A percentile compares a stretch with the other conserved stretches of the same genome.
These are phyloP conservation scores for Paramecium bursaria DNA, from an alignment of 73 alveolate species.

Conservation along the genomic window DNA sequence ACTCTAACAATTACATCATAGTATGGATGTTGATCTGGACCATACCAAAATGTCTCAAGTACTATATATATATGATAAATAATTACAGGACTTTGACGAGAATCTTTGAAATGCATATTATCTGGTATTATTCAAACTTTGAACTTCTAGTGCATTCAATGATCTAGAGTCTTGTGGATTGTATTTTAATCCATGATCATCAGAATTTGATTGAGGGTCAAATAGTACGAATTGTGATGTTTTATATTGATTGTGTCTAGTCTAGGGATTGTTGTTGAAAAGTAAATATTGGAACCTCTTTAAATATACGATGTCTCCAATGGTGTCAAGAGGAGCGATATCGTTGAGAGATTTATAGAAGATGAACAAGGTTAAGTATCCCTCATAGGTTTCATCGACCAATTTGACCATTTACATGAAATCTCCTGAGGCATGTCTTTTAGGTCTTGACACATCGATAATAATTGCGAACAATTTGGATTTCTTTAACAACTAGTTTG, in stretches of 20 bases:
- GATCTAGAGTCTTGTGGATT: conserved; percentile 1
- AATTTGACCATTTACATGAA: conserved; percentile 4
- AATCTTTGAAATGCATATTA: not conserved
- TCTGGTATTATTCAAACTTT: not conserved
- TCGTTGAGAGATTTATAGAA: not conserved
- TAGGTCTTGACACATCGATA: not conserved
- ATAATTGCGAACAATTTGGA: not conserved
- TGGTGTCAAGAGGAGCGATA: not conserved
- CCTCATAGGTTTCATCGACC: conserved; percentile 9
- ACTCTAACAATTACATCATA: conserved; percentile 6
- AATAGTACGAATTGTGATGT: conserved; percentile 23
- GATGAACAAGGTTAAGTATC: conserved; percentile 21
- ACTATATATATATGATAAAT: not conserved
- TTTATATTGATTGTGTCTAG: conserved; percentile 6
- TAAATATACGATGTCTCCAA: conserved; percentile 28
- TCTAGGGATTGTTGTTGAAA: not conserved
- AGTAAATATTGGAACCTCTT: conserved; percentile 19
- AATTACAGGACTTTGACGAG: conserved; percentile 2
- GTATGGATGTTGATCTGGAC: not conserved
- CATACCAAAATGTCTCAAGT: conserved; percentile 1
- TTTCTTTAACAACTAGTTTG: not conserved
- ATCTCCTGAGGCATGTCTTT: conserved; percentile 9
- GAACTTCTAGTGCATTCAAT: not conserved
- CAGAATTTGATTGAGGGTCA: too few relatives aligned
- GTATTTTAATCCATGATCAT: not conserved